Evolutionary conservation across 768 basidiomycete genomes (phyloP).

Genomic region (Tricholoma furcatifolium): DNA sequence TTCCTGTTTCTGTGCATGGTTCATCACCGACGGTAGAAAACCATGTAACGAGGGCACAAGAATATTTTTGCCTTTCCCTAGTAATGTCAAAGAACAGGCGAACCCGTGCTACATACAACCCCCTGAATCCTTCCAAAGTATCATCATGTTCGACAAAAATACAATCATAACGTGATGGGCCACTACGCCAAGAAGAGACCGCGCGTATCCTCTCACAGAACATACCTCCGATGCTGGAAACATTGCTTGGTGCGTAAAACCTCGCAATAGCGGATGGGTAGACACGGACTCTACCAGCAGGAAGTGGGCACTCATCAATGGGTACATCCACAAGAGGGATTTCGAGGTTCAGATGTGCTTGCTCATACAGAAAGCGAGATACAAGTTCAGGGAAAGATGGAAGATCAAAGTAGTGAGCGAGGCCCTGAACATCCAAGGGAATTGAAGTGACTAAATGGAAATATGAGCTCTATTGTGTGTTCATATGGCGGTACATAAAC

Average conservation of each 20-base stretch:
- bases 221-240: too few species aligned
- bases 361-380: constrained; percentile 17
- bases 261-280: too few species aligned
- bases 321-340: neutral
- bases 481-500: neutral
- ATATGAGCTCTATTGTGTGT: neutral
- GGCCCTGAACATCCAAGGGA: neutral
- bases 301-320: neutral
- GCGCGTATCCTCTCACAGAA: too few species aligned
- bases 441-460: too few species aligned
- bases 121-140: neutral
- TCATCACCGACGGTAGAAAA: constrained; percentile 10
- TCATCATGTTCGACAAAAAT: neutral
- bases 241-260: too few species aligned
- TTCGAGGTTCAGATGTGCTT: constrained; percentile 10
- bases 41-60: constrained; percentile 27
- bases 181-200: too few species aligned
- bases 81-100: too few species aligned
- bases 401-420: neutral
- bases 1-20: too few species aligned
- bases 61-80: constrained; percentile 12
- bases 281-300: neutral
- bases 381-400: constrained; percentile 13
- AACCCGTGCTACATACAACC: constrained; percentile 24
- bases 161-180: neutral